Conservation (phyloP, 495 filamentous ascomycete species). For the Elasticomyces elasticus region DNA sequence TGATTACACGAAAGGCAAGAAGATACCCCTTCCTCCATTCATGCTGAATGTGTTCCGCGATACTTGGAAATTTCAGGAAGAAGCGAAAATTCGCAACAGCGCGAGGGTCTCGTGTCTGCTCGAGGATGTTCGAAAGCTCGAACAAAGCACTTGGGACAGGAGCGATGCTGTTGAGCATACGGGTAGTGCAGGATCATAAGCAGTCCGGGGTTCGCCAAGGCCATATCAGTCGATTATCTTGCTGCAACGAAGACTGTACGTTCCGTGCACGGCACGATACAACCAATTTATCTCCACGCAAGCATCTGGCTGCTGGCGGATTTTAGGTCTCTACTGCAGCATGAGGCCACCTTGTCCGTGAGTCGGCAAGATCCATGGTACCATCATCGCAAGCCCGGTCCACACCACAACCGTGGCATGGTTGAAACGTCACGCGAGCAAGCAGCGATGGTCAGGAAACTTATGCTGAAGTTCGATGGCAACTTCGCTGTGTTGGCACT, state of each 20-base stretch:
- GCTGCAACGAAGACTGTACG: no score
- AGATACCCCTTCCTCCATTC: constrained; percentile 53
- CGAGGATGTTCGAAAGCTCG: constrained; percentile 47
- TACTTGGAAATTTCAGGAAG: constrained; percentile 58
- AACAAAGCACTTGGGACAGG: constrained; percentile 66
- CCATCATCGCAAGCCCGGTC: no score
- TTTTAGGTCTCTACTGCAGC: no score
- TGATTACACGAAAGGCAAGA: constrained; percentile 58
- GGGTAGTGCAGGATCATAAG: constrained; percentile 38
- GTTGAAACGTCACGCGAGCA: no score
- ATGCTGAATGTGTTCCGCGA: constrained; percentile 54
- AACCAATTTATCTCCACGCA: background rate
- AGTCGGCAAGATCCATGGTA: no score
- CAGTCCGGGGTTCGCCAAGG: background rate
- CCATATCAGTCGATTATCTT: background rate
- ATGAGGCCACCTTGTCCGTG: no score
- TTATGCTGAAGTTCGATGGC: no score
- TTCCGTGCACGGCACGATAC: background rate
- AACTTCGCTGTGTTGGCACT: no score
- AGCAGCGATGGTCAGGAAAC: no score
- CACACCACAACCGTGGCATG: no score
- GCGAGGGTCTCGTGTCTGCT: constrained; percentile 45
- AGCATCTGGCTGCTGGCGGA: background rate
- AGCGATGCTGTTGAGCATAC: constrained; percentile 49
- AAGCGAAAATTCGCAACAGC: constrained; percentile 40